These are phyloP conservation scores for Lichtheimia corymbifera DNA, from an alignment of 371 early-diverging fungal species.

Conservation along the genomic window DNA sequence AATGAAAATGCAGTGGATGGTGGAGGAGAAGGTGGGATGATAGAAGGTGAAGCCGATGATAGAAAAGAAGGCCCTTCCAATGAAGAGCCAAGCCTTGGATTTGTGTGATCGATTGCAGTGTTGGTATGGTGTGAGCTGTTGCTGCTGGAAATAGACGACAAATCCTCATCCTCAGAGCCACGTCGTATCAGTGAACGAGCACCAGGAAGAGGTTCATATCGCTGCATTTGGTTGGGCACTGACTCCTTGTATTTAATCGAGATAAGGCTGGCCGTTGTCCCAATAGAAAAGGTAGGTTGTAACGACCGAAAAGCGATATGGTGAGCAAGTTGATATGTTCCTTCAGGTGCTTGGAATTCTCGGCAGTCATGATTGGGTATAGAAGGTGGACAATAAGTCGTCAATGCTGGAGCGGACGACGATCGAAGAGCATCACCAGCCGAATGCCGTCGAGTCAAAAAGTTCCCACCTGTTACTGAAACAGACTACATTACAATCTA, in stretches of 20 bases:
- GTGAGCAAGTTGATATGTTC: slow-evolving; percentile 49
- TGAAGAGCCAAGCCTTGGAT: slow-evolving; percentile 23
- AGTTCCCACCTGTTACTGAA: slow-evolving; percentile 14
- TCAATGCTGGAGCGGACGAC: not conserved
- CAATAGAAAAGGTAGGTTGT: slow-evolving; percentile 48
- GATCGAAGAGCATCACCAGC: slow-evolving; percentile 37
- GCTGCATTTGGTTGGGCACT: slow-evolving; percentile 33
- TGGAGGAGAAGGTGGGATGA: slow-evolving; percentile 10
- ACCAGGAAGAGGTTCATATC: slow-evolving; percentile 46
- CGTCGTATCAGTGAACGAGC: slow-evolving; percentile 33
- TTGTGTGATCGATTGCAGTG: slow-evolving; percentile 2
- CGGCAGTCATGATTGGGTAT: slow-evolving; percentile 37
- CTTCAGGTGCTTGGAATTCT: slow-evolving; percentile 58
- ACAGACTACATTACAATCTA: not conserved
- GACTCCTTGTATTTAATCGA: slow-evolving; percentile 63
- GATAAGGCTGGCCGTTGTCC: slow-evolving; percentile 57
- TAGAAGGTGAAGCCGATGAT: slow-evolving; percentile 7
- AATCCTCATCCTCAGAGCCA: slow-evolving; percentile 30
- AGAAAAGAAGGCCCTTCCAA: slow-evolving; percentile 13
- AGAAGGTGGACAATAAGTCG: slow-evolving; percentile 29
- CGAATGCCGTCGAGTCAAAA: slow-evolving; percentile 39
- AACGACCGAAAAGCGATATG: slow-evolving; percentile 55
- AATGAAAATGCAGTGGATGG: slow-evolving; percentile 26
- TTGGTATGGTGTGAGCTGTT: slow-evolving; percentile 22
- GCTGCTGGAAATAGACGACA: slow-evolving; percentile 34